A percentile compares a stretch with the other conserved stretches of the same genome.
These are phyloP conservation scores for Cordyceps cicadae DNA, from an alignment of 2,329 filamentous ascomycete species.

Conservation along the genomic window DNA sequence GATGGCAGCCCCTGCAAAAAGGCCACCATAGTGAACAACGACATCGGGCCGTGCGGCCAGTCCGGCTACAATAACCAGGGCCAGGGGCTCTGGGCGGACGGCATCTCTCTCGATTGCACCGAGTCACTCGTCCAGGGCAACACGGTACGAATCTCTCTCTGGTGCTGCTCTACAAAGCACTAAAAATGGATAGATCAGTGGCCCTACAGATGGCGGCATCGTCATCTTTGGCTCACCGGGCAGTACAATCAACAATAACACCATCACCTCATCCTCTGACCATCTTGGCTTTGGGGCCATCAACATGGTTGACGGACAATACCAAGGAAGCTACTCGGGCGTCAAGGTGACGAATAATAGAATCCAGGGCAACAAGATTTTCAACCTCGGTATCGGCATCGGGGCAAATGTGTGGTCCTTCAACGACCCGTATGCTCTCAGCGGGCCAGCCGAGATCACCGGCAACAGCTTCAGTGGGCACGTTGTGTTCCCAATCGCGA, in stretches of 20 bases:
- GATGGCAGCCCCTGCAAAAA: constrained; percentile 17
- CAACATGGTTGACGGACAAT: constrained; percentile 20
- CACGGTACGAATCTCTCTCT: constrained; percentile 12
- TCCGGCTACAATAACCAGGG: constrained; percentile 16
- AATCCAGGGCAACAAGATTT: constrained; percentile 16
- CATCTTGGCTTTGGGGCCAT: constrained; percentile 20
- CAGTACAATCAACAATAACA: constrained; percentile 17
- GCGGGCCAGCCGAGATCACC: constrained; percentile 15
- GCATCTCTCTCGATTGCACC: constrained; percentile 20
- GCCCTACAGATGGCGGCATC: constrained; percentile 19
- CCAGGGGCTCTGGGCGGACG: constrained; percentile 18
- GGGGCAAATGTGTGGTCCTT: constrained; percentile 20
- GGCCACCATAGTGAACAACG: constrained; percentile 18
- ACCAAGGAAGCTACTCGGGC: constrained; percentile 17
- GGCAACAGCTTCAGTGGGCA: constrained; percentile 17
- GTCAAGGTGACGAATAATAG: constrained; percentile 19
- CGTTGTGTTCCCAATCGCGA: constrained; percentile 19
- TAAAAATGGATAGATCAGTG: constrained; percentile 14
- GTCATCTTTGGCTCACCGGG: constrained; percentile 20
- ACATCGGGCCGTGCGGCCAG: constrained; percentile 20
- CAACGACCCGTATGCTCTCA: constrained; percentile 14
- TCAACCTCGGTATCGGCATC: constrained; percentile 20
- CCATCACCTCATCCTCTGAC: constrained; percentile 17
- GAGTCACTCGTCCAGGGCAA: constrained; percentile 17
- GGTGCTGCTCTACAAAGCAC: background rate